Conservation (phyloP, 129 eudicot genomes). For the Mikania micrantha region DNA sequence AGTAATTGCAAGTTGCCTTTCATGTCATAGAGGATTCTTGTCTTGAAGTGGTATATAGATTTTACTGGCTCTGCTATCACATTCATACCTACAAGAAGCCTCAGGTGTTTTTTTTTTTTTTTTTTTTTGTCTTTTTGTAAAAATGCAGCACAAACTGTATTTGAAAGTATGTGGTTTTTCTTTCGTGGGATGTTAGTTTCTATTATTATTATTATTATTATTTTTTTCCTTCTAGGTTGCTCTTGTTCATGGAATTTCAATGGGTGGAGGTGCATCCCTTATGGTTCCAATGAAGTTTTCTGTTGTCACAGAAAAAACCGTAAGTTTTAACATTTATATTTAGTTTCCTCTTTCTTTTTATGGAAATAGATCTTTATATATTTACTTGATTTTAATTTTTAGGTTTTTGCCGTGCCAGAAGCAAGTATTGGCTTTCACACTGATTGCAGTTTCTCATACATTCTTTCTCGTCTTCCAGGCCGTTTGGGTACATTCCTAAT, state of each 20-base stretch:
- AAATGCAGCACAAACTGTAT: neutral
- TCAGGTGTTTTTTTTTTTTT: constrained; percentile 35
- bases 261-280: constrained; percentile 99
- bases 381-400: neutral
- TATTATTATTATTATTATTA: too few species aligned
- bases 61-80: constrained; percentile 98
- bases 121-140: neutral
- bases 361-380: neutral
- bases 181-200: neutral
- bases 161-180: neutral
- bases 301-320: constrained; percentile 91
- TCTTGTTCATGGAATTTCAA: constrained; percentile 87
- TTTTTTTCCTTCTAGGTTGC: constrained; percentile 49
- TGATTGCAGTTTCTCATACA: constrained; percentile 90
- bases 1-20: constrained; percentile 14
- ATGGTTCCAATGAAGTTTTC: constrained; percentile 96
- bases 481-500: constrained; percentile 78
- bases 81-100: constrained; percentile 82
- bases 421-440: constrained; percentile 91
- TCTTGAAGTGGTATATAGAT: constrained; percentile 89
- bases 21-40: constrained; percentile 64
- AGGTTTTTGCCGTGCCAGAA: constrained; percentile 96
- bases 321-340: constrained; percentile 25
- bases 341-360: neutral
- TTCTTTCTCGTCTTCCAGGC: constrained; percentile 85